Base-by-base conservation (phyloP, 352 stramenopile species). In the Saprolegnia parasitica region DNA sequence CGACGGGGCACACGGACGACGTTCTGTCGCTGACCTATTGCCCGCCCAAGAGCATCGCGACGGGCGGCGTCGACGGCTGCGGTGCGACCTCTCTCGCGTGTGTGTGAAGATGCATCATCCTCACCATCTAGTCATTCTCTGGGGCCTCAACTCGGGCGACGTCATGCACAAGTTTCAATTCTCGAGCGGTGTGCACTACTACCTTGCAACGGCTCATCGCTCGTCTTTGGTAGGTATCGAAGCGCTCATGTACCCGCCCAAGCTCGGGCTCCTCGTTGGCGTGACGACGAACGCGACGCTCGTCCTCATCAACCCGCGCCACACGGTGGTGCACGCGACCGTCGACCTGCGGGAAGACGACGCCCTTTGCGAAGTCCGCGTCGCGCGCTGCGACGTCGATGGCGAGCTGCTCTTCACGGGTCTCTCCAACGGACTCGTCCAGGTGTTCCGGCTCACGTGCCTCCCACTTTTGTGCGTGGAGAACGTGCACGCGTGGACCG, bases 141-240 rank as follows among this genome's bases (percentile, higher is more conserved):
- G 84, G 84, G 89, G 83, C 29, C 76, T 92, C 67, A 92, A 92
- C 67, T 90, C 84, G 8, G 81, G 84, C 21, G 83, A 92, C 40
- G 75, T 87, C 29, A 76, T 92, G 6, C 74, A 79, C 3, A 78
- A 83, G 20, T 71, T 89, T 49, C 20, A 54, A 8, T 60, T 56
- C 29, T 11, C 1, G 5, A 57, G 32, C 16, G 47, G 62, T 68
- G n/a, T n/a, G n/a, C n/a, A n/a, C n/a, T n/a, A n/a, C n/a, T n/a
- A n/a, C n/a, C n/a, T n/a, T n/a, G n/a, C n/a, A n/a, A n/a, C n/a
- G n/a, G 35, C 35, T 60, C 5, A 56, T 11, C 42, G 42, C 16
- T 16, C 4, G 20, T 45, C n/a, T 29, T 5, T 55, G 3, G 46
- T 68, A 68, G 62, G 62, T 11, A 50, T 68, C n/a, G 62, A 68